phyloP scores from a whole-genome alignment of 768 basidiomycete species.

The Pleurotus citrinopileatus region DNA sequence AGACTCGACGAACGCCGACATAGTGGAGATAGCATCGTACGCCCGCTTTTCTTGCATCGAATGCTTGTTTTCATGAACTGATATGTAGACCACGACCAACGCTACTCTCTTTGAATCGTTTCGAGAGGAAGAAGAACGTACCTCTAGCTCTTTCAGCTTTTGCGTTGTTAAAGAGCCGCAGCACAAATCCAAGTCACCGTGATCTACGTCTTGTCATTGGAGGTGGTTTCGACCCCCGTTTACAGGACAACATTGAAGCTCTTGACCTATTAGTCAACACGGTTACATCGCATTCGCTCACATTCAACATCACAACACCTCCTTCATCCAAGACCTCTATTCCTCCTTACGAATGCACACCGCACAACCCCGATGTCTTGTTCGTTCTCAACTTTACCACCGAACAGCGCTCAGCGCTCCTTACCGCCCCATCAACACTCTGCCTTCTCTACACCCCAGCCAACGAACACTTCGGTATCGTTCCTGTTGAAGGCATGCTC shows the following conservation, averaged over 20 bases:
- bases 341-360: constrained; percentile 39
- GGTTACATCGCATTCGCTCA: constrained; percentile 50
- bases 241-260: constrained; percentile 79
- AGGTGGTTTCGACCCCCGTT: constrained; percentile 89
- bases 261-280: constrained; percentile 61
- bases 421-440: constrained; percentile 61
- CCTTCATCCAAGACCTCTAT: constrained; percentile 32
- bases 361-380: constrained; percentile 56
- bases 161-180: constrained; percentile 43
- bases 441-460: constrained; percentile 89
- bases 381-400: constrained; percentile 94
- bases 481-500: constrained; percentile 91
- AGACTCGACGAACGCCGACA: constrained; percentile 44
- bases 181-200: constrained; percentile 15
- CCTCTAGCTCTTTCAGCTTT: constrained; percentile 81
- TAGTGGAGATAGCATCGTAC: constrained; percentile 55
- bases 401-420: constrained; percentile 76
- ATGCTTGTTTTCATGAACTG: background rate
- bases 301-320: constrained; percentile 56
- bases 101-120: constrained; percentile 87
- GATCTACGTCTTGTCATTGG: constrained; percentile 74
- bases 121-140: constrained; percentile 93
- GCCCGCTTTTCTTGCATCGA: constrained; percentile 24
- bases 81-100: constrained; percentile 69
- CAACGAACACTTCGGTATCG: constrained; percentile 98